Evolutionary conservation across 73 alveolate species (phyloP).

Genomic region (Durusdinium trenchii): DNA sequence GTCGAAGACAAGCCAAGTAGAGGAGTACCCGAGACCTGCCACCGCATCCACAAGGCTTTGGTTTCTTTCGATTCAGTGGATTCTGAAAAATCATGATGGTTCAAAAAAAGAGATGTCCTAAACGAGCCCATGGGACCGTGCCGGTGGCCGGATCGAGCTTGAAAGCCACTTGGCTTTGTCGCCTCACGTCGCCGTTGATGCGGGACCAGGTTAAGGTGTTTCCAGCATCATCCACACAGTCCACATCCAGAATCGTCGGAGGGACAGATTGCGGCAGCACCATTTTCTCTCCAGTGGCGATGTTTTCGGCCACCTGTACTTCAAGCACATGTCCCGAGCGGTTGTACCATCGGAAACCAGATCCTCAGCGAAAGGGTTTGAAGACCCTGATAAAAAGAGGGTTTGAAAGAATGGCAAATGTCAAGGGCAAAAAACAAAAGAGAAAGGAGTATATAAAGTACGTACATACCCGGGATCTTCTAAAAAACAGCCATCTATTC

Average conservation of each 20-base stretch:
- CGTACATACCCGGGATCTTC: too few relatives aligned
- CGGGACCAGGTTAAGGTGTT: neutral
- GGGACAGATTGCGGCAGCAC: neutral
- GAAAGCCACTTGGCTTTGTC: constrained; percentile 8
- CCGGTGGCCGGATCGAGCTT: constrained; percentile 26
- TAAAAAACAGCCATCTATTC: too few relatives aligned
- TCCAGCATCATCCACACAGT: neutral
- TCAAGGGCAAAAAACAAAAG: too few relatives aligned
- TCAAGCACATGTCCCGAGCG: neutral
- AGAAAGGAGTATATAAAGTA: too few relatives aligned
- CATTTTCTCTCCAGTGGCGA: neutral
- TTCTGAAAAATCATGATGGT: too few relatives aligned
- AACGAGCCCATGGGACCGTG: too few relatives aligned
- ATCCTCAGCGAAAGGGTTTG: too few relatives aligned
- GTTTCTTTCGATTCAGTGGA: too few relatives aligned
- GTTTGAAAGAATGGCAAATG: too few relatives aligned
- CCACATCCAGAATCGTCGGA: constrained; percentile 17
- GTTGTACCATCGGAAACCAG: constrained; percentile 18
- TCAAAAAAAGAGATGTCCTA: too few relatives aligned
- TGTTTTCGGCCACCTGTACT: neutral
- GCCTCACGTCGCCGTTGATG: constrained; percentile 14
- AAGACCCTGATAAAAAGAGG: too few relatives aligned
- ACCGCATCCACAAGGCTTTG: too few relatives aligned
- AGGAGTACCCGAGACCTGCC: constrained; percentile 23
- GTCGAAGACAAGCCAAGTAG: neutral